phyloP scores from a whole-genome alignment of 148 eudicot species.

The Linanthus parryae region DNA sequence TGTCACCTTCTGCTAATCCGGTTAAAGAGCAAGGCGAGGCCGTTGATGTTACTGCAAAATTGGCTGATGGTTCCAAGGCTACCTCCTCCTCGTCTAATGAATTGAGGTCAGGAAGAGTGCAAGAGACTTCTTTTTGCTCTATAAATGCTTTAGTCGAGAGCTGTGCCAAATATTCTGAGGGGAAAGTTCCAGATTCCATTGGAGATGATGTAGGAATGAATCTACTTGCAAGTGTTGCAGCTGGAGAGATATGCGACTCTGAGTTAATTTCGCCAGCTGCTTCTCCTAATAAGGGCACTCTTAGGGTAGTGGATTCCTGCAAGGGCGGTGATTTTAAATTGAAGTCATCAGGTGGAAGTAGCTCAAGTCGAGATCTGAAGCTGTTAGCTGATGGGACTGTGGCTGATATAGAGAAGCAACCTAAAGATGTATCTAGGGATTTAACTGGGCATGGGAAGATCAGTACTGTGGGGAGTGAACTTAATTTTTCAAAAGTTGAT shows the following conservation, averaged over 20 bases:
- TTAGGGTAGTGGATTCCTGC: slow-evolving; percentile 22
- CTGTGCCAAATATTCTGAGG: slow-evolving; percentile 70
- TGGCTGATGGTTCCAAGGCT: slow-evolving; percentile 25
- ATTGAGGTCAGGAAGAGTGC: slow-evolving; percentile 30
- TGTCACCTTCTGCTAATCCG: slow-evolving; percentile 27
- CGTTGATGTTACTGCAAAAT: slow-evolving; percentile 20
- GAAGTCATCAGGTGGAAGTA: slow-evolving; percentile 16
- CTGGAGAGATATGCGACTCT: slow-evolving; percentile 67
- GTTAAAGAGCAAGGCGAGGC: slow-evolving; percentile 20
- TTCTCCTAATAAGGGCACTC: slow-evolving; percentile 46
- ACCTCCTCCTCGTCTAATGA: slow-evolving; percentile 22
- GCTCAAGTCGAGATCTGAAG: slow-evolving; percentile 13
- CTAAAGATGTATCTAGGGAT: slow-evolving; percentile 1
- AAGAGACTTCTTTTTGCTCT: slow-evolving; percentile 65
- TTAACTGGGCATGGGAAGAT: slow-evolving; percentile 10
- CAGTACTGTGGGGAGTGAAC: slow-evolving; percentile 5
- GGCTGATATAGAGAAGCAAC: slow-evolving; percentile 20
- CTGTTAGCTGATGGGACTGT: slow-evolving; percentile 16
- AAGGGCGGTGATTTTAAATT: slow-evolving; percentile 16
- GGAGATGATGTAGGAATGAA: slow-evolving; percentile 92
- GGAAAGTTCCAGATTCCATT: slow-evolving; percentile 34
- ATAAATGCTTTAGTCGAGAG: slow-evolving; percentile 87
- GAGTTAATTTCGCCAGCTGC: slow-evolving; percentile 36
- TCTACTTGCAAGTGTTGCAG: slow-evolving; percentile 91
- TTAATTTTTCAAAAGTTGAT: slow-evolving; percentile 14